Percentiles rank a stretch among this genome's conserved stretches.
Evolutionary conservation across 106 monocot genomes (phyloP).

Genomic region (Narthecium ossifragum): DNA sequence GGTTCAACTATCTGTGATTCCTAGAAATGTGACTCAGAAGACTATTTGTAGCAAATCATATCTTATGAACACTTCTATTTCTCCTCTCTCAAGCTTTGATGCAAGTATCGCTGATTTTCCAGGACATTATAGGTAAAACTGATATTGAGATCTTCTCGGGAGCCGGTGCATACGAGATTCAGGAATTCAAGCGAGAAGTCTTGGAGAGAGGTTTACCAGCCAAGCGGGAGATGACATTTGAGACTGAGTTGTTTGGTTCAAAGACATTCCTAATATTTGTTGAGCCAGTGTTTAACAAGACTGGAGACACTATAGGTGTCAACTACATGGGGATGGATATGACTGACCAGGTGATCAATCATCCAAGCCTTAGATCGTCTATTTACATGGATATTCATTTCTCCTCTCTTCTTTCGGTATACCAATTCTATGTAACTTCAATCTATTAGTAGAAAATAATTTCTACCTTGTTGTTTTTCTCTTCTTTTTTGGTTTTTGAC

Average conservation of each 20-base stretch:
- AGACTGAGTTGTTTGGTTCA: conserved; percentile 57
- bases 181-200: conserved; percentile 62
- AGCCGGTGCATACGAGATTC: conserved; percentile 50
- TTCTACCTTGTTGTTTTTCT: too few species aligned
- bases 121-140: conserved; percentile 87
- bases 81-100: conserved; percentile 14
- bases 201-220: conserved; percentile 47
- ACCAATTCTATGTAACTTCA: conserved; percentile 6
- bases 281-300: conserved; percentile 70
- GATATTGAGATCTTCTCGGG: conserved; percentile 65
- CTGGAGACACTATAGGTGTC: conserved; percentile 64
- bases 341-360: conserved; percentile 52
- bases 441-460: too few species aligned
- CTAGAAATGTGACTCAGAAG: neutral
- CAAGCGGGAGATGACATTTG: conserved; percentile 65
- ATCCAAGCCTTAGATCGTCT: too few species aligned
- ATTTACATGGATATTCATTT: too few species aligned
- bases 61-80: neutral
- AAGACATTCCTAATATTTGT: conserved; percentile 78
- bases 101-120: conserved; percentile 15
- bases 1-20: too few species aligned
- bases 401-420: neutral
- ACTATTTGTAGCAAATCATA: neutral
- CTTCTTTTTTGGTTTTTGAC: too few species aligned
- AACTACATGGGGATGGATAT: conserved; percentile 78